phyloP scores from a whole-genome alignment of 2,329 filamentous ascomycete genomes.

The Aspergillus pseudonomiae region DNA sequence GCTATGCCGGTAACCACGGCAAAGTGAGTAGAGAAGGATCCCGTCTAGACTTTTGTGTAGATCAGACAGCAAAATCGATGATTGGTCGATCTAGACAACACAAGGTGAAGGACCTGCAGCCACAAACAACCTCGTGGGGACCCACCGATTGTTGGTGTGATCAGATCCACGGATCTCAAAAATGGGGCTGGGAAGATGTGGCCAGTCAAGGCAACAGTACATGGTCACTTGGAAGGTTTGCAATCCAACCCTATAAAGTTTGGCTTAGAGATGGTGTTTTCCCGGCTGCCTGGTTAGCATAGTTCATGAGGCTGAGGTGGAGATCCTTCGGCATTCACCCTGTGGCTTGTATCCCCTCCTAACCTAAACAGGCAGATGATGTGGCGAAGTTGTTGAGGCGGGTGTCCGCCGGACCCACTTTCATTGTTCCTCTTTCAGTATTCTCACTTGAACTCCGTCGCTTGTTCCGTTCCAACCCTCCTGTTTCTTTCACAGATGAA shows the following conservation, averaged over 20 bases:
- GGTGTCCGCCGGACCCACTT: background rate
- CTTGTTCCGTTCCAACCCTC: background rate
- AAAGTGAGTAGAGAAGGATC: background rate
- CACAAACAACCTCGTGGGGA: slow-evolving; percentile 1
- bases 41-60: background rate
- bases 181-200: background rate
- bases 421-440: background rate
- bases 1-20: background rate
- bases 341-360: background rate
- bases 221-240: background rate
- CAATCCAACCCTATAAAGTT: background rate
- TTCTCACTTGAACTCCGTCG: background rate
- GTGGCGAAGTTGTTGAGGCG: slow-evolving; percentile 8
- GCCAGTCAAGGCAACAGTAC: background rate
- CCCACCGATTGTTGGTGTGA: background rate
- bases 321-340: background rate
- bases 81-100: background rate
- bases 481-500: background rate
- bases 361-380: background rate
- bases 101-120: background rate
- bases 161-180: background rate
- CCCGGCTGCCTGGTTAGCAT: background rate
- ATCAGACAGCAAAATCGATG: background rate
- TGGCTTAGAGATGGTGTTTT: background rate
- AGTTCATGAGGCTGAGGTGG: slow-evolving; percentile 2